Conservation (phyloP, 2,329 filamentous ascomycete species). For the Ilyonectria destructans region DNA sequence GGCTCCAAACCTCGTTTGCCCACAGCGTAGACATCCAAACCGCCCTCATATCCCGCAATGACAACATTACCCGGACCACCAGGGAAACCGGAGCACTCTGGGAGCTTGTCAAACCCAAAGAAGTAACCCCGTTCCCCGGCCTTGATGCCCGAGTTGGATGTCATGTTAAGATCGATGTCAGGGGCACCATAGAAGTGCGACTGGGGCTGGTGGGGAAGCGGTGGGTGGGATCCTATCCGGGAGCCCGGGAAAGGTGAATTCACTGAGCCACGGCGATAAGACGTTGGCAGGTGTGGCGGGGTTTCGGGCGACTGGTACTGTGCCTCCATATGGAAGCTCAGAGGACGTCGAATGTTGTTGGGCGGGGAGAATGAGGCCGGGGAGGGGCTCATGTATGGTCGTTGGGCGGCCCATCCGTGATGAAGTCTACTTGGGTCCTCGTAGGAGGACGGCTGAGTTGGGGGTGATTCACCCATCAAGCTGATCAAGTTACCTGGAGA, state of each 20-base stretch:
- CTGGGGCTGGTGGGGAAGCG: conserved; percentile 82
- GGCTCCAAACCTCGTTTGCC: conserved; percentile 81
- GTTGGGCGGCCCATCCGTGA: conserved; percentile 64
- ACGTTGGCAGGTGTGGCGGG: conserved; percentile 55
- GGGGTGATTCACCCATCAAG: conserved; percentile 68
- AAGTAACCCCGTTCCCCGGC: conserved; percentile 82
- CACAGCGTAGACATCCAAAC: conserved; percentile 82
- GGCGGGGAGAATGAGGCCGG: conserved; percentile 61
- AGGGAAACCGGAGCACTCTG: conserved; percentile 57
- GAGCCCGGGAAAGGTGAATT: conserved; percentile 66
- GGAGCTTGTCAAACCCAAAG: conserved; percentile 85
- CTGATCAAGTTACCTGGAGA: conserved; percentile 70
- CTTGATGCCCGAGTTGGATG: conserved; percentile 69
- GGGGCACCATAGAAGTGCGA: conserved; percentile 84
- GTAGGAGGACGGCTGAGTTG: conserved; percentile 68
- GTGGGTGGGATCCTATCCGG: conserved; percentile 69
- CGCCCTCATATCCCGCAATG: conserved; percentile 85
- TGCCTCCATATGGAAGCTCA: conserved; percentile 70
- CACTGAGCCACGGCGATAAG: conserved; percentile 64
- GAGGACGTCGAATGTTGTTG: conserved; percentile 59
- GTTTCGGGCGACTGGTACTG: conserved; percentile 61
- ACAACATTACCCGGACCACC: conserved; percentile 75
- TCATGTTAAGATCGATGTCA: conserved; percentile 81
- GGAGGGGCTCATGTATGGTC: conserved; percentile 62
- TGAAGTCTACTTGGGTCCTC: conserved; percentile 63